These are phyloP conservation scores for Parathielavia hyrcaniae DNA, from an alignment of 495 filamentous ascomycete species.

Conservation along the genomic window DNA sequence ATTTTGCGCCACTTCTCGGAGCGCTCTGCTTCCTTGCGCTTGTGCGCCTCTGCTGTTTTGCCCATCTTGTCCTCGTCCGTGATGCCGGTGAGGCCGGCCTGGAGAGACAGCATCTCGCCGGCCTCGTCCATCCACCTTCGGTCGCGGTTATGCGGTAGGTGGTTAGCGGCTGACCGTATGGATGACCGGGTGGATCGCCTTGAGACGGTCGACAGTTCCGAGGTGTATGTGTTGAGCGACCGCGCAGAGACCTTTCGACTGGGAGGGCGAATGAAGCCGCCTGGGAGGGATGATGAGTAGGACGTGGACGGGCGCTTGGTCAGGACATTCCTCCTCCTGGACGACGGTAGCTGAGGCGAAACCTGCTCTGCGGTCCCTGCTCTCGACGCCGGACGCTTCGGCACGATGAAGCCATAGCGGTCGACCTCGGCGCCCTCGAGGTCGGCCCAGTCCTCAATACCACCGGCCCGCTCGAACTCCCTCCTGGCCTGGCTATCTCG, in stretches of 20 bases:
- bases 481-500: slow-evolving; percentile 32
- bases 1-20: slow-evolving; percentile 97
- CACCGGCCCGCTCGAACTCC: slow-evolving; percentile 59
- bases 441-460: slow-evolving; percentile 93
- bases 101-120: slow-evolving; percentile 79
- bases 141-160: slow-evolving; percentile 68
- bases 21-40: slow-evolving; percentile 73
- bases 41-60: slow-evolving; percentile 52
- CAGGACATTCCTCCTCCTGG: slow-evolving; percentile 39
- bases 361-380: slow-evolving; percentile 33
- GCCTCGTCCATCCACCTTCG: slow-evolving; percentile 76
- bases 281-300: slow-evolving; percentile 35
- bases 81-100: slow-evolving; percentile 57
- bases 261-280: slow-evolving; percentile 30
- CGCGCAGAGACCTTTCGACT: slow-evolving; percentile 48
- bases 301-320: slow-evolving; percentile 36
- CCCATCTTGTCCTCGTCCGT: slow-evolving; percentile 55
- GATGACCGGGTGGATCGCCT: slow-evolving; percentile 50
- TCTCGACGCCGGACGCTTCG: slow-evolving; percentile 36
- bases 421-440: slow-evolving; percentile 83
- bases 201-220: slow-evolving; percentile 48
- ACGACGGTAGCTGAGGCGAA: slow-evolving; percentile 30
- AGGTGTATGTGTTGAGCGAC: slow-evolving; percentile 47
- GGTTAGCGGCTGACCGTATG: slow-evolving; percentile 62
- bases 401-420: slow-evolving; percentile 85